Evolutionary conservation across 108 stramenopile genomes (phyloP).

Genomic region (Thalassiosira profunda): DNA sequence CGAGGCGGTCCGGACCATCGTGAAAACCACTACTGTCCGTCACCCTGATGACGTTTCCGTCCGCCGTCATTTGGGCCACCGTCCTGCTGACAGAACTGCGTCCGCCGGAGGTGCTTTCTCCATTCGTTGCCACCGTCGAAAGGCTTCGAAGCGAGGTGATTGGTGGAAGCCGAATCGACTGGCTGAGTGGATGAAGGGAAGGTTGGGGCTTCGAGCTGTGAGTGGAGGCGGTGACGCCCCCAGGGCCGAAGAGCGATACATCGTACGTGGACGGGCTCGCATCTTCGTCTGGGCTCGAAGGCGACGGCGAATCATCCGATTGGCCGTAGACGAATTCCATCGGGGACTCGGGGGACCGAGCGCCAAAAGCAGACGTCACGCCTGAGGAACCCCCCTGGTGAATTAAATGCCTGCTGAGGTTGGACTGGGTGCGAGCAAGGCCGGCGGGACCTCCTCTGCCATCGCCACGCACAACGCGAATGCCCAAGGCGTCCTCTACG

Average conservation of each 20-base stretch:
- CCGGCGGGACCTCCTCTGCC: conserved; percentile 21
- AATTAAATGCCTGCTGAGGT: too few species aligned
- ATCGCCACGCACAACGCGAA: conserved; percentile 55
- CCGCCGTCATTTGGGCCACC: too few species aligned
- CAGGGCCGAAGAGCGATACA: conserved; percentile 80
- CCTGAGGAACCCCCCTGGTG: conserved; percentile 68
- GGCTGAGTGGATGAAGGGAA: conserved; percentile 67
- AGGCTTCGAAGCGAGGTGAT: conserved; percentile 66
- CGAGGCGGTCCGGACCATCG: conserved; percentile 5
- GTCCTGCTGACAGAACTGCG: too few species aligned
- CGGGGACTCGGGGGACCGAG: conserved; percentile 24
- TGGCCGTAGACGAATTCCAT: conserved; percentile 88
- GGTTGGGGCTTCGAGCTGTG: conserved; percentile 54
- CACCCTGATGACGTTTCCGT: conserved; percentile 62
- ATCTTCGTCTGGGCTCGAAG: too few species aligned
- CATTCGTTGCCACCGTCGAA: too few species aligned
- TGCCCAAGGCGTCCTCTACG: conserved; percentile 76
- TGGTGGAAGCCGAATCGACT: conserved; percentile 68
- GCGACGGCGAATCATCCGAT: too few species aligned
- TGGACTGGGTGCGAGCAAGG: conserved; percentile 11
- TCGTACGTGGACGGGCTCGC: conserved; percentile 45
- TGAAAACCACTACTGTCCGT: conserved; percentile 12
- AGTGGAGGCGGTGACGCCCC: conserved; percentile 73
- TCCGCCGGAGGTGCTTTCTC: background rate
- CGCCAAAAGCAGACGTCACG: conserved; percentile 10